Conservation (phyloP, 2,329 filamentous ascomycete species). For the Hypoxylon sp. region DNA sequence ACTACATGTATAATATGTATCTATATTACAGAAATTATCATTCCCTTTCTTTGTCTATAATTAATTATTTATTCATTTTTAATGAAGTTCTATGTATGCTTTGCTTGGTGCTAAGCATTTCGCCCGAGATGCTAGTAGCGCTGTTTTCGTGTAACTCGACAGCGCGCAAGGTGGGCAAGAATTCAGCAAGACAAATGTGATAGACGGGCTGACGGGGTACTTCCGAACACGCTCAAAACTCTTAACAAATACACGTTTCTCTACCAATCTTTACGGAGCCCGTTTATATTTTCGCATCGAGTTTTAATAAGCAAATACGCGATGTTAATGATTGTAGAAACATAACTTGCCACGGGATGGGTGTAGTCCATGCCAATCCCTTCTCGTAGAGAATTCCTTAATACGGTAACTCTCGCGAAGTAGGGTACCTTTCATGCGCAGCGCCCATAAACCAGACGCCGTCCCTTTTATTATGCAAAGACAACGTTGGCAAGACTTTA, state of each 20-base stretch:
- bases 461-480: neutral
- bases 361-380: no score
- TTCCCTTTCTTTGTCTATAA: neutral
- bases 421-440: neutral
- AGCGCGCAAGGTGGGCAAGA: neutral
- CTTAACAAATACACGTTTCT: neutral
- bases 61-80: no score
- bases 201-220: neutral
- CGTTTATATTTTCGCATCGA: neutral
- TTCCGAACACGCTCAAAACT: neutral
- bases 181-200: neutral
- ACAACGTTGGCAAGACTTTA: neutral
- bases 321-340: neutral
- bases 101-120: neutral
- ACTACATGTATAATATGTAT: no score
- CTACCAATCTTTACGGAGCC: neutral
- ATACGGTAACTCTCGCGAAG: neutral
- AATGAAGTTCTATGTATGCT: no score
- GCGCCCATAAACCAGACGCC: neutral
- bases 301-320: no score
- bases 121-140: neutral
- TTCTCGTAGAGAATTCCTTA: neutral
- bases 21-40: no score
- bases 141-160: neutral
- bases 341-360: neutral